Evolutionary conservation across 805 yeast species (phyloP).

Genomic region (Sugiyamaella chiloensis): DNA sequence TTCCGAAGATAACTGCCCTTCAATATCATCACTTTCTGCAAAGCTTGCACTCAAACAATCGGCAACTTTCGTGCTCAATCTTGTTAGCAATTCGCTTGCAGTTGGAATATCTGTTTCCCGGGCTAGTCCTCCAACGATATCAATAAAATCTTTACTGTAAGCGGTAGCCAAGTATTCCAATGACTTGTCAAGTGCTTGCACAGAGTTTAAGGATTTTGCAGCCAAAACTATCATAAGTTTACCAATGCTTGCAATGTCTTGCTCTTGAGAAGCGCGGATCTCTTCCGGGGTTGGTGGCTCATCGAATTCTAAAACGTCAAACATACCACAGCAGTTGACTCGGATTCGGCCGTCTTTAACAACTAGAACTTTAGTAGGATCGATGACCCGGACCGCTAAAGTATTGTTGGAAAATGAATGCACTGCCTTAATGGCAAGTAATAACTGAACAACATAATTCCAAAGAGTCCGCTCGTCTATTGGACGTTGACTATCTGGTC

Average conservation of each 20-base stretch:
- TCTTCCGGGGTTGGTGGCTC: constrained; percentile 17
- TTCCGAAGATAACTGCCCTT: constrained; percentile 54
- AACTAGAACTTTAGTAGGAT: constrained; percentile 66
- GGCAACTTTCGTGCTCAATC: constrained; percentile 23
- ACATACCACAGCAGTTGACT: constrained; percentile 65
- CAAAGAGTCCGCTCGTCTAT: constrained; percentile 68
- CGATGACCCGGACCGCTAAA: constrained; percentile 59
- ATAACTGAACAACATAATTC: constrained; percentile 72
- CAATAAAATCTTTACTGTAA: constrained; percentile 24
- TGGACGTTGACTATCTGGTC: constrained; percentile 32
- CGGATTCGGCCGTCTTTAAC: constrained; percentile 71
- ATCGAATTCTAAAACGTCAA: constrained; percentile 55
- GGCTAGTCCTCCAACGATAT: constrained; percentile 24
- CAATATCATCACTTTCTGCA: constrained; percentile 28
- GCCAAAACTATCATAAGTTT: constrained; percentile 55
- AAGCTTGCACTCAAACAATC: constrained; percentile 24
- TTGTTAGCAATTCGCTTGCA: constrained; percentile 14
- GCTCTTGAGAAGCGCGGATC: constrained; percentile 39
- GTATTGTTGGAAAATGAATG: constrained; percentile 49
- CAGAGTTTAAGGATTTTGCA: constrained; percentile 19
- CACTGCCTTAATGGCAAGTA: constrained; percentile 61
- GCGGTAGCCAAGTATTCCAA: constrained; percentile 26
- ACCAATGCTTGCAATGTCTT: constrained; percentile 63
- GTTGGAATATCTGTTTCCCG: constrained; percentile 1
- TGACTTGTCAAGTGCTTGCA: constrained; percentile 13